Conservation (phyloP, 345 rosid species). For the Erucastrum elatum region DNA sequence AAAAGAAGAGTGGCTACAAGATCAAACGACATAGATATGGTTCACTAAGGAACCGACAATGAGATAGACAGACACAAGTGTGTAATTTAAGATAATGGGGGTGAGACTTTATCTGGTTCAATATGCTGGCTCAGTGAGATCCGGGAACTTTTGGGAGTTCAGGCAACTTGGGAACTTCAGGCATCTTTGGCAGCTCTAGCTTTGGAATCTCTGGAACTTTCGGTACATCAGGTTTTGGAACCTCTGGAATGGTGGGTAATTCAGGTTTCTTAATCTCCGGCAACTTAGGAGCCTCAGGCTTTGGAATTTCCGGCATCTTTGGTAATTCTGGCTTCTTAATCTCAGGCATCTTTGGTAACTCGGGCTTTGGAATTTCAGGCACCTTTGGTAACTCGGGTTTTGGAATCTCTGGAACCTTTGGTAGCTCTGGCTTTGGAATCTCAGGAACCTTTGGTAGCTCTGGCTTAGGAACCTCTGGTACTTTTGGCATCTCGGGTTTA, state of each 20-base stretch:
- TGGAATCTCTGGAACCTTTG: not conserved
- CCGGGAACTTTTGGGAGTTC: constrained; percentile 35
- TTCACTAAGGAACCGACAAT: not conserved
- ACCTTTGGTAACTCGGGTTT: constrained; percentile 18
- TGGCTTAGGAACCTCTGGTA: constrained; percentile 10
- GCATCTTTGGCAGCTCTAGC: constrained; percentile 8
- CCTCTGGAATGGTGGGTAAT: not conserved
- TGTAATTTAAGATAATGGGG: not conserved
- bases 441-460: constrained; percentile 22
- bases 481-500: not conserved
- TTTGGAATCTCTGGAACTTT: constrained; percentile 23
- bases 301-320: constrained; percentile 5
- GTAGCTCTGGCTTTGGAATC: not conserved
- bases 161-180: constrained; percentile 38
- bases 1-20: not conserved
- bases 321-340: constrained; percentile 9
- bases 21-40: constrained; percentile 7
- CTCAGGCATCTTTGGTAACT: constrained; percentile 6
- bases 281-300: constrained; percentile 13
- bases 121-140: not conserved
- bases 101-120: constrained; percentile 2
- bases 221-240: constrained; percentile 17
- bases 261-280: constrained; percentile 26
- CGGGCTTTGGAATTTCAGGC: constrained; percentile 30
- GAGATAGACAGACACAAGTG: not conserved